These are phyloP conservation scores for Haplographium delicatum DNA, from an alignment of 495 filamentous ascomycete genomes.

Conservation along the genomic window DNA sequence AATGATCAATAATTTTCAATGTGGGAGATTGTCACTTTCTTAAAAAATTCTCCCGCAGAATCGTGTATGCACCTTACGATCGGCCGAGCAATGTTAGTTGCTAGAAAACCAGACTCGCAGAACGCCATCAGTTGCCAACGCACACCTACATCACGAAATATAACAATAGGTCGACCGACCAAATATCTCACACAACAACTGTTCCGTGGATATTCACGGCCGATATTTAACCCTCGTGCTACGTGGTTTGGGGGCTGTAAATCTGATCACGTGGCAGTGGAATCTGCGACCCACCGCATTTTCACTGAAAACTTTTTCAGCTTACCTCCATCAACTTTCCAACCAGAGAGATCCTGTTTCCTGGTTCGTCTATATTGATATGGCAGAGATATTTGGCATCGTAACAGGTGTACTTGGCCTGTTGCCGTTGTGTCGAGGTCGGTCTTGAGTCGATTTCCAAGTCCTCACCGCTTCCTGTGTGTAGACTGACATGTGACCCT, in stretches of 20 bases:
- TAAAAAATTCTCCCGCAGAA: neutral
- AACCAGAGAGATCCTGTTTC: neutral
- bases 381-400: slow-evolving; percentile 24
- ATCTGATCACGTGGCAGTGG: too few species aligned
- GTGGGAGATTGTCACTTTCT: too few species aligned
- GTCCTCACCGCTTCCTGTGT: neutral
- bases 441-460: neutral
- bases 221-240: too few species aligned
- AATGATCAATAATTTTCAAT: too few species aligned
- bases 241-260: neutral
- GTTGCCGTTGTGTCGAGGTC: slow-evolving; percentile 23
- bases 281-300: too few species aligned
- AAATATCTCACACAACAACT: too few species aligned
- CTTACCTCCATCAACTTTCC: too few species aligned
- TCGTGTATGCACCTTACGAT: neutral
- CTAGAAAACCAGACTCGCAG: neutral
- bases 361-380: slow-evolving; percentile 3
- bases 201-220: too few species aligned
- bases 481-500: neutral
- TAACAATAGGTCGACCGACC: neutral
- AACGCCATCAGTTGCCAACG: too few species aligned
- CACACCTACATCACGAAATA: neutral
- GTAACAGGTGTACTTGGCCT: slow-evolving; percentile 21
- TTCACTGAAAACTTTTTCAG: too few species aligned
- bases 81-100: too few species aligned